Percentiles rank a stretch among this genome's conserved stretches.
Conservation (phyloP, 129 eudicot genomes). For the Lactuca sativa region DNA sequence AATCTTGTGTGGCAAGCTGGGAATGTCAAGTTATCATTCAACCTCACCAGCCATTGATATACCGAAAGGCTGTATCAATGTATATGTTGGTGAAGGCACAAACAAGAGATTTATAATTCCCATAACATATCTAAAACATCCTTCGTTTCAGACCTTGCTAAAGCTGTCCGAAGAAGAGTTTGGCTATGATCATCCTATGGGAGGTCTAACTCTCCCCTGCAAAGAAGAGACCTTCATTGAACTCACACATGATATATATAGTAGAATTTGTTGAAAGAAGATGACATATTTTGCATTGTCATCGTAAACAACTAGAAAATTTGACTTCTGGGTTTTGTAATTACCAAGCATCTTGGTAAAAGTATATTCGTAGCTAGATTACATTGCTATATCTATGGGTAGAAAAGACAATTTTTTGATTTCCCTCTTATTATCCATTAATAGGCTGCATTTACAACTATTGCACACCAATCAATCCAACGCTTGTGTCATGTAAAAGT, state of each 20-base stretch:
- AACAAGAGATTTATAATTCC: constrained; percentile 29
- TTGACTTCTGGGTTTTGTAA: background rate
- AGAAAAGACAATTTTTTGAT: background rate
- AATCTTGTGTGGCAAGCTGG: constrained; percentile 4
- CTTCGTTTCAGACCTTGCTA: constrained; percentile 7
- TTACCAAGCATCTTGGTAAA: background rate
- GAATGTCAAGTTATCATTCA: background rate
- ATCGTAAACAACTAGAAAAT: background rate
- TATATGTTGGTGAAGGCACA: constrained; percentile 19
- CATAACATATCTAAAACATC: constrained; percentile 18
- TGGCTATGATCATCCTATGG: constrained; percentile 23
- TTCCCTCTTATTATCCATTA: background rate
- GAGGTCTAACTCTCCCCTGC: constrained; percentile 28
- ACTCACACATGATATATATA: background rate
- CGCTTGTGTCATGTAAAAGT: background rate
- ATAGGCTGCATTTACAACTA: too few relatives aligned
- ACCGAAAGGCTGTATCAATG: constrained; percentile 9
- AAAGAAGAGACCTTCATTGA: constrained; percentile 31
- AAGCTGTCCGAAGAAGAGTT: constrained; percentile 18
- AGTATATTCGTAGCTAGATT: background rate
- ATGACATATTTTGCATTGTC: background rate
- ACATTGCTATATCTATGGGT: too few relatives aligned
- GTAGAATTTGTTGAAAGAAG: background rate
- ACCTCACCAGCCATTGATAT: background rate
- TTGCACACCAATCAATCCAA: background rate